phyloP scores from a whole-genome alignment of 441 rosid genomes.

The Mallotus japonicus region DNA sequence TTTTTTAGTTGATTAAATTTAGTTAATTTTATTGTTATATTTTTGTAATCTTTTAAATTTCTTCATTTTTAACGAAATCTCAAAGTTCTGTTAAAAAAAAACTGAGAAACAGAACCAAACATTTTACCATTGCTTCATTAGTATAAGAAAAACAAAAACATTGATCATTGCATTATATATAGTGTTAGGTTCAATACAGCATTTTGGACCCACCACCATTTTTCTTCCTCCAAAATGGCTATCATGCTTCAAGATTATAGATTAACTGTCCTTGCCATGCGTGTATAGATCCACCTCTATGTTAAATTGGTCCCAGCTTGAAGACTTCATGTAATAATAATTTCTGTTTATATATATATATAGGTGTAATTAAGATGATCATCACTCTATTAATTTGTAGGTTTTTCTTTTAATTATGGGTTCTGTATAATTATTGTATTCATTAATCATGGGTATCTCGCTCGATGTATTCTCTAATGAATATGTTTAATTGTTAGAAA shows the following conservation, averaged over 20 bases:
- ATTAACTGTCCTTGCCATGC: conserved; percentile 32
- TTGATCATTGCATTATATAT: background rate
- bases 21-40: too few relatives aligned
- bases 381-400: too few relatives aligned
- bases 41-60: too few relatives aligned
- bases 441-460: too few relatives aligned
- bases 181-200: background rate
- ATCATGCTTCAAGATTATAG: conserved; percentile 15
- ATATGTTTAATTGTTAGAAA: too few relatives aligned
- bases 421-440: too few relatives aligned
- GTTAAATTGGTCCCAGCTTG: background rate
- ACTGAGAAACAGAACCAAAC: background rate
- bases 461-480: too few relatives aligned
- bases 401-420: too few relatives aligned
- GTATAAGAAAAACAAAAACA: background rate
- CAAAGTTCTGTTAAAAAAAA: too few relatives aligned
- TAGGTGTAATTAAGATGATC: background rate
- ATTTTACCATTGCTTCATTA: background rate
- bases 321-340: background rate
- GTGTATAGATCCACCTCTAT: background rate
- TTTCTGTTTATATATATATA: too few relatives aligned
- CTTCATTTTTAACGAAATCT: too few relatives aligned
- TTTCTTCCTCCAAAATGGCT: conserved; percentile 3
- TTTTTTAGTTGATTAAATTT: too few relatives aligned
- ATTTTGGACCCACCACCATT: conserved; percentile 2